These are phyloP conservation scores for Gloeopeniophorella convolvens DNA, from an alignment of 768 basidiomycete genomes.

Conservation along the genomic window DNA sequence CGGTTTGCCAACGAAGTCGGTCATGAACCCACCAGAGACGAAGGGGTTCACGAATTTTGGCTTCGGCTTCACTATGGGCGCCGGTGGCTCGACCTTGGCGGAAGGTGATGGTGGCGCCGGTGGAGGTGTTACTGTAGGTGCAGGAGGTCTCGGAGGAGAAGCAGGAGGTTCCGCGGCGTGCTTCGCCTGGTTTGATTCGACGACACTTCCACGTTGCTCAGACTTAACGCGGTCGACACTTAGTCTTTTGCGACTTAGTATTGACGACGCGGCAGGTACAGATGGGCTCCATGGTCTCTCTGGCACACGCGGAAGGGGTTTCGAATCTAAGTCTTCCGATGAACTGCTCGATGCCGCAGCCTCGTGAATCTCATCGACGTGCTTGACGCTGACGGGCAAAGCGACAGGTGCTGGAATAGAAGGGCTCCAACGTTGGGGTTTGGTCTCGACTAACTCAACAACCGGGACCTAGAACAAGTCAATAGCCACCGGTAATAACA, in stretches of 20 bases:
- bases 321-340: constrained; percentile 3
- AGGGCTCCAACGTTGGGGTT: constrained; percentile 14
- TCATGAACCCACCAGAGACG: constrained; percentile 44
- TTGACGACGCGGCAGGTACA: constrained; percentile 15
- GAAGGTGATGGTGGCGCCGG: background rate
- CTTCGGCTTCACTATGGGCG: background rate
- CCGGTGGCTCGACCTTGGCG: background rate
- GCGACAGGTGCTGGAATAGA: constrained; percentile 5
- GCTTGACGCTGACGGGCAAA: background rate
- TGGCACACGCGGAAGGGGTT: background rate
- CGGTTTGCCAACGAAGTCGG: constrained; percentile 35
- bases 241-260: constrained; percentile 2
- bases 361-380: constrained; percentile 9
- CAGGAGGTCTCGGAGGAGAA: constrained; percentile 10
- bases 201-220: background rate
- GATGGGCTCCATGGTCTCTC: constrained; percentile 19
- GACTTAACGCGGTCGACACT: background rate
- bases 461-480: background rate
- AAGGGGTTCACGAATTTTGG: constrained; percentile 32
- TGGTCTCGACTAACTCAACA: background rate
- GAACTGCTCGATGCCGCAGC: background rate
- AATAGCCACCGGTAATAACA: background rate
- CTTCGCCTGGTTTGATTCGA: background rate
- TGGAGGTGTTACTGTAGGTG: constrained; percentile 16
- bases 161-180: background rate